Base-by-base conservation (phyloP, 495 filamentous ascomycete species). In the Aspergillus diversus region DNA sequence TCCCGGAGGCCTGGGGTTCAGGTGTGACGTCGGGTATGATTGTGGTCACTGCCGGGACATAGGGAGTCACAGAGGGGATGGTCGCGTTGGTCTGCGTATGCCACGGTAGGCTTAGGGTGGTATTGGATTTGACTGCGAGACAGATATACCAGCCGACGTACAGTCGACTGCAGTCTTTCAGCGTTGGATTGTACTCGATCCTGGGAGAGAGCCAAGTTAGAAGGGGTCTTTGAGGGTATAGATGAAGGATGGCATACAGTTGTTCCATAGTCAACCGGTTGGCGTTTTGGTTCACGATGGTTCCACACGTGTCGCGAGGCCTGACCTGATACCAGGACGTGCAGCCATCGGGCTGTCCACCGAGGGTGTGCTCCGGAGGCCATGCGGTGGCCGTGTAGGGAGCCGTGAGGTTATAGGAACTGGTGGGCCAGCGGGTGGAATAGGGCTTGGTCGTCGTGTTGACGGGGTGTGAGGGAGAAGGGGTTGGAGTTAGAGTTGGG, bases 351-450 rank as follows among this genome's bases (percentile, higher is more conserved):
- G 39, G 39, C 39, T 43, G 39, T 8, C 39, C 39, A 7, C 39
- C 39, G 39, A 43, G 39, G 39, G 39, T 43, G 3, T 43, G 39
- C 39, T 43, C 12, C 4, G 39, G 39, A 0, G 39, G 39, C 39
- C 39, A 43, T 43, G 39, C 39, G 39, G 39, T 43, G 39, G 39
- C 39, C 7, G 39, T 43, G 6, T 43, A 43, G 39, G 39, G 39
- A 43, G 39, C 39, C 1, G 39, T 43, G 39, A 43, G 39, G 39
- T 43, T 43, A 43, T 43, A 43, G 39, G 39, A 43, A 43, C 39
- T 43, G 39, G 39, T 43, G 39, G 39, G 39, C 39, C 39, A 43
- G 39, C 39, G 39, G 39, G 39, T 43, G 12, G 39, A 43, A 43
- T 43, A 43, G 39, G 39, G 39, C 39, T 43, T 43, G 39, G 39